Evolutionary conservation across 2,329 filamentous ascomycete genomes (phyloP).

Genomic region (Davidsoniella neocaledoniae): DNA sequence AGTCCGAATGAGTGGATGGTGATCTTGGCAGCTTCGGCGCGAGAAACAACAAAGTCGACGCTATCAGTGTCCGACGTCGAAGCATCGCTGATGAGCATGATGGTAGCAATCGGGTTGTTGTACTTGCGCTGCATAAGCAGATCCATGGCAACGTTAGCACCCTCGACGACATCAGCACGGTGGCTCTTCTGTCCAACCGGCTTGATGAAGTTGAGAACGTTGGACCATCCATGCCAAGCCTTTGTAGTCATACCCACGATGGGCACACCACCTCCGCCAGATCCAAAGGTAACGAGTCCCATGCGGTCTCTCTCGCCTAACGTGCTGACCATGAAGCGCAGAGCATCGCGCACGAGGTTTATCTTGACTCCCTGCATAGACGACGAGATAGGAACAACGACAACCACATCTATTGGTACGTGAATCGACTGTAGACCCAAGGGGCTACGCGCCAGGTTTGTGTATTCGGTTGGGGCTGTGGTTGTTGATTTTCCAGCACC

Average conservation of each 20-base stretch:
- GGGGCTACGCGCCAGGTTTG: conserved; percentile 43
- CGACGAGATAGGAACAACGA: conserved; percentile 91
- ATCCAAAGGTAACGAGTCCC: conserved; percentile 94
- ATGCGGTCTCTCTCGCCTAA: conserved; percentile 89
- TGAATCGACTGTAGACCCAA: conserved; percentile 41
- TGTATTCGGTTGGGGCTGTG: conserved; percentile 86
- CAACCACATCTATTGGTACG: conserved; percentile 85
- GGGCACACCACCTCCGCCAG: conserved; percentile 79
- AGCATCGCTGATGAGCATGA: conserved; percentile 92
- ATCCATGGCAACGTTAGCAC: conserved; percentile 96
- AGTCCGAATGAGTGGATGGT: conserved; percentile 93
- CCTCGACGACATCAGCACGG: conserved; percentile 90
- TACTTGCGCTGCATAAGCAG: conserved; percentile 94
- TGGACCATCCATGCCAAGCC: conserved; percentile 80
- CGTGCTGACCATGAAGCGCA: conserved; percentile 79
- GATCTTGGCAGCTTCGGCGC: conserved; percentile 94
- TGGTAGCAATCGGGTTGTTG: conserved; percentile 86
- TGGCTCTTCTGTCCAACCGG: conserved; percentile 94
- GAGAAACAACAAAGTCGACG: conserved; percentile 92
- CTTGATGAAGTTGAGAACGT: conserved; percentile 70
- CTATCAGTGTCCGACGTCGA: conserved; percentile 88
- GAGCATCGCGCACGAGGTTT: conserved; percentile 74
- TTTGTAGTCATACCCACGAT: conserved; percentile 98
- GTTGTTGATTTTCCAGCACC: conserved; percentile 67
- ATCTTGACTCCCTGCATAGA: conserved; percentile 99